These are phyloP conservation scores for Exophiala sp. DNA, from an alignment of 2,329 filamentous ascomycete species.

Conservation along the genomic window DNA sequence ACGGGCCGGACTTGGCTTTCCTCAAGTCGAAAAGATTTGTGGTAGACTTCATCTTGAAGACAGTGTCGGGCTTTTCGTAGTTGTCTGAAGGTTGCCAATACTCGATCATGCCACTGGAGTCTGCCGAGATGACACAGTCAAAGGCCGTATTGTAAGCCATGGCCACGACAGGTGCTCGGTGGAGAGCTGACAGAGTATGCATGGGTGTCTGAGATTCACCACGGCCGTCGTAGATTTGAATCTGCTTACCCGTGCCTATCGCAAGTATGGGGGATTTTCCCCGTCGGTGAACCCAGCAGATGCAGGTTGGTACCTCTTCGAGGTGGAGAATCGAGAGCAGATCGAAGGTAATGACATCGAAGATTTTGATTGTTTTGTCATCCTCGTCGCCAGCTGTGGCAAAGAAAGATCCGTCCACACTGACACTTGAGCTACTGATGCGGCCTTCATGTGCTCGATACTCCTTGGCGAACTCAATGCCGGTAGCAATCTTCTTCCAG, in stretches of 20 bases:
- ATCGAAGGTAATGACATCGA: constrained; percentile 77
- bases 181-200: constrained; percentile 74
- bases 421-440: constrained; percentile 78
- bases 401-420: constrained; percentile 87
- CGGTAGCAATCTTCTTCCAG: constrained; percentile 91
- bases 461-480: constrained; percentile 97
- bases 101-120: constrained; percentile 89
- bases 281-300: constrained; percentile 89
- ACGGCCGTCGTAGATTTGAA: constrained; percentile 84
- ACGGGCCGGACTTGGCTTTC: constrained; percentile 82
- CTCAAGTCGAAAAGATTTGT: constrained; percentile 97
- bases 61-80: constrained; percentile 86
- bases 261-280: constrained; percentile 87
- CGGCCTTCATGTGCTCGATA: constrained; percentile 87
- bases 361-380: constrained; percentile 50
- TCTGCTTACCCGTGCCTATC: constrained; percentile 71
- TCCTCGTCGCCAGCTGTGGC: constrained; percentile 69
- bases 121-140: constrained; percentile 86
- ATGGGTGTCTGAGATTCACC: constrained; percentile 74
- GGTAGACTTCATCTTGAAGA: constrained; percentile 89
- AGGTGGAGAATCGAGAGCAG: constrained; percentile 78
- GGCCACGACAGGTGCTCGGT: constrained; percentile 73
- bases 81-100: constrained; percentile 78
- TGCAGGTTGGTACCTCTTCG: constrained; percentile 67
- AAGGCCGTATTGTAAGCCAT: constrained; percentile 87